phyloP scores from a whole-genome alignment of 805 yeast genomes.

The Saccharomycopsis schoenii region DNA sequence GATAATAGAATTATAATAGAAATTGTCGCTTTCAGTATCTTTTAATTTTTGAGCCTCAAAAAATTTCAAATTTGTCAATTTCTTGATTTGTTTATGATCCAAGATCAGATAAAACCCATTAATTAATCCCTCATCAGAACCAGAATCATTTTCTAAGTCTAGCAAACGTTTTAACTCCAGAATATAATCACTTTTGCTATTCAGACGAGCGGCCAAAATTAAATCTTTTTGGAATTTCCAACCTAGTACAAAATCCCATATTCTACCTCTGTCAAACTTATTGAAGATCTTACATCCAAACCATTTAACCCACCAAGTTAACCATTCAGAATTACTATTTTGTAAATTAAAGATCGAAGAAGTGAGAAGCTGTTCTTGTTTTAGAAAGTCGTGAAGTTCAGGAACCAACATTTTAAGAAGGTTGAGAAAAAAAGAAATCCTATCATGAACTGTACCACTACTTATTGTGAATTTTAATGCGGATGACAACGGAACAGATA shows the following conservation, averaged over 20 bases:
- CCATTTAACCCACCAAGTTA: slow-evolving; percentile 91
- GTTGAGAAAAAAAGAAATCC: slow-evolving; percentile 59
- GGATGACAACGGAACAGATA: slow-evolving; percentile 12
- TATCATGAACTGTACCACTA: slow-evolving; percentile 58
- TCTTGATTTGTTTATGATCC: background rate
- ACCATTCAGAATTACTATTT: slow-evolving; percentile 73
- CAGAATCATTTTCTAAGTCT: background rate
- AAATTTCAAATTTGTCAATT: background rate
- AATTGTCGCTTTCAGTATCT: background rate
- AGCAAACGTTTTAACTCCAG: background rate
- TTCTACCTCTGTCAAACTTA: slow-evolving; percentile 68
- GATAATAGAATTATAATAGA: slow-evolving; percentile 46
- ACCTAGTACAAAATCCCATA: slow-evolving; percentile 84
- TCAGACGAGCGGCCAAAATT: background rate
- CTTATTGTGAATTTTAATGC: slow-evolving; percentile 36
- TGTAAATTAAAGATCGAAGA: slow-evolving; percentile 27
- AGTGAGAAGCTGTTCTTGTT: slow-evolving; percentile 69
- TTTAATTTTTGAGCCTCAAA: slow-evolving; percentile 1
- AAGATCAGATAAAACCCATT: slow-evolving; percentile 8
- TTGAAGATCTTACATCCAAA: slow-evolving; percentile 82
- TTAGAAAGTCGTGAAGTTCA: slow-evolving; percentile 63
- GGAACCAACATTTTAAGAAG: slow-evolving; percentile 57
- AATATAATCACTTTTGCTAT: background rate
- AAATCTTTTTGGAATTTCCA: slow-evolving; percentile 36
- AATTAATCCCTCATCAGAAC: slow-evolving; percentile 9